These are phyloP conservation scores for Coemansia sp. DNA, from an alignment of 192 early-diverging fungal species.

Conservation along the genomic window DNA sequence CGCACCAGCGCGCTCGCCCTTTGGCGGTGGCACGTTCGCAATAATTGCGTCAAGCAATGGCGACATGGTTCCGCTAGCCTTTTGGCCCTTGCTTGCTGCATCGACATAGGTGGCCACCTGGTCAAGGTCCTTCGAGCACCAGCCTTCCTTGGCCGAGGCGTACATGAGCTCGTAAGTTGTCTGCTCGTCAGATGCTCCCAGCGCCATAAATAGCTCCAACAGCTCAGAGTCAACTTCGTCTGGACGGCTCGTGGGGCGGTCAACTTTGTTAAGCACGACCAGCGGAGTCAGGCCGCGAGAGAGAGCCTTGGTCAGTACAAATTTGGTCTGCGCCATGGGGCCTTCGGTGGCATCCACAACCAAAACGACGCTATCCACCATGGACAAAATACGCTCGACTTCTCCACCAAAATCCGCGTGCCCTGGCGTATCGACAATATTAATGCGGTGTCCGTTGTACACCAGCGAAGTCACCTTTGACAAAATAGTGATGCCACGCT, in stretches of 20 bases:
- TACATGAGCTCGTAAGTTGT: slow-evolving; percentile 75
- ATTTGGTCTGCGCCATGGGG: slow-evolving; percentile 88
- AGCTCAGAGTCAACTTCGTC: slow-evolving; percentile 79
- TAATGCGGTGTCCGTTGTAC: slow-evolving; percentile 75
- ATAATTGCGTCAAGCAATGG: slow-evolving; percentile 77
- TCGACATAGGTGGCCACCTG: slow-evolving; percentile 16
- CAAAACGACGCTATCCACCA: slow-evolving; percentile 84
- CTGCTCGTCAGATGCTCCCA: slow-evolving; percentile 79
- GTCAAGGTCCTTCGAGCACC: slow-evolving; percentile 62
- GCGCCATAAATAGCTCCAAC: slow-evolving; percentile 74
- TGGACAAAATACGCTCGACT: slow-evolving; percentile 83
- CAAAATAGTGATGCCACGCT: slow-evolving; percentile 88
- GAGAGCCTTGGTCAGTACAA: slow-evolving; percentile 81
- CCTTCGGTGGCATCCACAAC: slow-evolving; percentile 87
- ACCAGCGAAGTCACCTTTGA: slow-evolving; percentile 76
- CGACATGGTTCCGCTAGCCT: slow-evolving; percentile 53
- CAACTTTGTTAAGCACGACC: slow-evolving; percentile 84
- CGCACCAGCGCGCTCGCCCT: slow-evolving; percentile 56
- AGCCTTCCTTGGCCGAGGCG: slow-evolving; percentile 82
- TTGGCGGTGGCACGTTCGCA: slow-evolving; percentile 65
- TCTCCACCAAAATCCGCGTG: slow-evolving; percentile 71
- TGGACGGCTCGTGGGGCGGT: slow-evolving; percentile 69
- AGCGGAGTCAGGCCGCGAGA: slow-evolving; percentile 66
- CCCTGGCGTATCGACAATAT: slow-evolving; percentile 87
- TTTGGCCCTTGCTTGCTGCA: slow-evolving; percentile 6